These are phyloP conservation scores for Fusarium domesticum DNA, from an alignment of 2,329 filamentous ascomycete species.

Conservation along the genomic window DNA sequence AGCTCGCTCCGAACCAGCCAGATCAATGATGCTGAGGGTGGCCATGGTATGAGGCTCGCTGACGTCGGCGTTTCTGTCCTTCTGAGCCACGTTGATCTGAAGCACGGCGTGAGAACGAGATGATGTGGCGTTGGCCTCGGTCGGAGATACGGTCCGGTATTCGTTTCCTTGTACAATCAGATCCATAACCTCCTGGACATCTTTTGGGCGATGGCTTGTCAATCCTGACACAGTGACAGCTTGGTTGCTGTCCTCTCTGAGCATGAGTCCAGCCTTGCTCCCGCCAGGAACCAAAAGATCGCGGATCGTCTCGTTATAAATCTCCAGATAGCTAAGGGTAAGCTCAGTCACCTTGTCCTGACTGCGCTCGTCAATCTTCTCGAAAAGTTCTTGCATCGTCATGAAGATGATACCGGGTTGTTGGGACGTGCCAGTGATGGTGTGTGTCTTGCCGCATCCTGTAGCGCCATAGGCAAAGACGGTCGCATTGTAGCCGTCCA, in stretches of 20 bases:
- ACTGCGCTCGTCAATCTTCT: slow-evolving; percentile 83
- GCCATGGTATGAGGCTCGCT: slow-evolving; percentile 98
- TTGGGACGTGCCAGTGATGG: slow-evolving; percentile 87
- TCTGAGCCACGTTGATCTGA: slow-evolving; percentile 93
- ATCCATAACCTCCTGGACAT: slow-evolving; percentile 97
- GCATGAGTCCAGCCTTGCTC: slow-evolving; percentile 80
- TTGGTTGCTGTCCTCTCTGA: slow-evolving; percentile 92
- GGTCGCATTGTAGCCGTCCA: slow-evolving; percentile 97
- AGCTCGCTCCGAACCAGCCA: slow-evolving; percentile 92
- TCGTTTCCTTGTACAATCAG: slow-evolving; percentile 97
- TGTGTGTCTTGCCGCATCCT: slow-evolving; percentile 97
- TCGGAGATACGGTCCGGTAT: slow-evolving; percentile 91
- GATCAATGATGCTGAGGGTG: slow-evolving; percentile 94
- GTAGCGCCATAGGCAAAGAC: slow-evolving; percentile 98
- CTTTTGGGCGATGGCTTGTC: slow-evolving; percentile 84
- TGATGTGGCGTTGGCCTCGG: slow-evolving; percentile 94
- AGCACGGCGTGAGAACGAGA: slow-evolving; percentile 96
- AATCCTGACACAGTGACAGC: slow-evolving; percentile 87
- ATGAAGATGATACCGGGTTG: slow-evolving; percentile 97
- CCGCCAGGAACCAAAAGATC: slow-evolving; percentile 86
- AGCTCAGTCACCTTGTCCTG: slow-evolving; percentile 88
- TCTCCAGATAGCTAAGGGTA: slow-evolving; percentile 92
- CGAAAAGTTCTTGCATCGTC: slow-evolving; percentile 98
- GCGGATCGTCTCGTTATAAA: slow-evolving; percentile 98
- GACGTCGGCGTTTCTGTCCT: slow-evolving; percentile 86